These are phyloP conservation scores for Beauveria medogensis DNA, from an alignment of 2,329 filamentous ascomycete genomes.

Conservation along the genomic window DNA sequence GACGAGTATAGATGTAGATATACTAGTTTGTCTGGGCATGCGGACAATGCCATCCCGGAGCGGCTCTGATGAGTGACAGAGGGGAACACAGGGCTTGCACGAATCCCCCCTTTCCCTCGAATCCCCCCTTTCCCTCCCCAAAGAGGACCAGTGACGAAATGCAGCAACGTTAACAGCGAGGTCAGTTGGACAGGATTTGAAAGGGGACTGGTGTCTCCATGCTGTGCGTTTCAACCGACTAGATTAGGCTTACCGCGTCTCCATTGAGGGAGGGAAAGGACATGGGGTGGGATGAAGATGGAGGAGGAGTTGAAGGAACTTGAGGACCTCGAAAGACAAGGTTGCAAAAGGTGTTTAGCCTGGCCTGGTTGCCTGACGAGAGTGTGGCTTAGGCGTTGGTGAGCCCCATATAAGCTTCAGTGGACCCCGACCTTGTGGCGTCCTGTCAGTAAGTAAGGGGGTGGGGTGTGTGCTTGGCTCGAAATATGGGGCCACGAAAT, in stretches of 20 bases:
- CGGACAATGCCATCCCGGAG: background rate
- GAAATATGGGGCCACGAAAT: background rate
- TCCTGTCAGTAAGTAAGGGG: background rate
- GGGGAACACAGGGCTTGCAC: background rate
- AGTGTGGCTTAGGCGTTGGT: background rate
- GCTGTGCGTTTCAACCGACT: conserved; percentile 7
- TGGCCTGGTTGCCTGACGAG: background rate
- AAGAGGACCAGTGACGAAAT: conserved; percentile 1
- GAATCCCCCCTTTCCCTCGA: background rate
- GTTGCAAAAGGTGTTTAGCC: background rate
- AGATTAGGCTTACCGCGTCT: conserved; percentile 5
- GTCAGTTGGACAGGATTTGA: background rate
- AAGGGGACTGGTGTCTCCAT: conserved; percentile 6
- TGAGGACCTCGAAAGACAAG: background rate
- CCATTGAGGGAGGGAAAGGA: background rate
- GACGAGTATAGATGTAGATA: too few species aligned
- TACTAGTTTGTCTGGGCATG: background rate
- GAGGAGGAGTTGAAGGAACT: background rate
- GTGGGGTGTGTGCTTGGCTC: background rate
- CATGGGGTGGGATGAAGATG: background rate
- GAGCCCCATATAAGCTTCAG: background rate
- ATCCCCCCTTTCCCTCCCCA: too few species aligned
- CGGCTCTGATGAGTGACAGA: background rate
- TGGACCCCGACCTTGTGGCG: conserved; percentile 1
- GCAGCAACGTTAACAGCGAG: background rate